Percentiles rank a stretch among this genome's conserved stretches.
phyloP scores from a whole-genome alignment of 2,329 filamentous ascomycete species.

The Zymoseptoria tritici region DNA sequence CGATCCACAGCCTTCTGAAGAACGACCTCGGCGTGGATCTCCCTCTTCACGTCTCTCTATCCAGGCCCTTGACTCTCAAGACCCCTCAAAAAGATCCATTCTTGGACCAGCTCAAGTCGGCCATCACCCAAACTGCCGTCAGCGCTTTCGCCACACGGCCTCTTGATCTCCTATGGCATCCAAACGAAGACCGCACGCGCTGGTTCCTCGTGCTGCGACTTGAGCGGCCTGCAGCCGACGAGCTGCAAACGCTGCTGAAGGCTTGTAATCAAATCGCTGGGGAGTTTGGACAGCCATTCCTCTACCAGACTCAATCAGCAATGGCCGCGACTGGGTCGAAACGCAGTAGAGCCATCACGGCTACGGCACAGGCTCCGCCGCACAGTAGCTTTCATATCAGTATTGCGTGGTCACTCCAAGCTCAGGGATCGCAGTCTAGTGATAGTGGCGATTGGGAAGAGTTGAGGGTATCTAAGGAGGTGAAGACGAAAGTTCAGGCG shows the following conservation, averaged over 20 bases:
- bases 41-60: slow-evolving; percentile 86
- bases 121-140: slow-evolving; percentile 39
- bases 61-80: slow-evolving; percentile 66
- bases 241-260: slow-evolving; percentile 48
- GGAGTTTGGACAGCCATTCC: slow-evolving; percentile 56
- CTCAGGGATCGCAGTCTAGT: background rate
- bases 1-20: slow-evolving; percentile 60
- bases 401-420: slow-evolving; percentile 68
- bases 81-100: slow-evolving; percentile 68
- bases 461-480: slow-evolving; percentile 1
- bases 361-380: slow-evolving; percentile 55
- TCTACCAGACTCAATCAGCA: slow-evolving; percentile 49
- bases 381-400: slow-evolving; percentile 62
- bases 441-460: background rate
- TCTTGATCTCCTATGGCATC: slow-evolving; percentile 53
- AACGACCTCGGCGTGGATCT: slow-evolving; percentile 71
- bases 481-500: slow-evolving; percentile 8
- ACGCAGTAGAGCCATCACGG: background rate
- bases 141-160: slow-evolving; percentile 39
- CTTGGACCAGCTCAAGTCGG: slow-evolving; percentile 45
- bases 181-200: slow-evolving; percentile 60
- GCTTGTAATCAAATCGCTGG: slow-evolving; percentile 59
- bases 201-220: slow-evolving; percentile 79
- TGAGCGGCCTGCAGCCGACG: slow-evolving; percentile 26
- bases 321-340: background rate